Evolutionary conservation across 73 alveolate genomes (phyloP).

Genomic region (Paramecium pentaurelia): DNA sequence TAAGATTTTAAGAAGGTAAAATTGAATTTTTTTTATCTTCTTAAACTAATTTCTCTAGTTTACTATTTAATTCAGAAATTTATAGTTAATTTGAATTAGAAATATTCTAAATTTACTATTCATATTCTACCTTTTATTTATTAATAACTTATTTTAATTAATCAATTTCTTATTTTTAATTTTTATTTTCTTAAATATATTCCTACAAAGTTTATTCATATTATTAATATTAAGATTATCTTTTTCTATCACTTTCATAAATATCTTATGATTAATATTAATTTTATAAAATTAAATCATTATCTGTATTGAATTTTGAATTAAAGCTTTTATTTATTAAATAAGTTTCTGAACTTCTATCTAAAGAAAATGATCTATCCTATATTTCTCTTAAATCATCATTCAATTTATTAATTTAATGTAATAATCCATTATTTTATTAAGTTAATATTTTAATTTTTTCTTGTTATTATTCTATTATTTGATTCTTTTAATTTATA

Average conservation of each 20-base stretch:
- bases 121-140: neutral
- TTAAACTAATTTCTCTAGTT: neutral
- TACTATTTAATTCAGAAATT: neutral
- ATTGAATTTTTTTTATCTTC: neutral
- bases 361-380: neutral
- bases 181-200: neutral
- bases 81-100: neutral
- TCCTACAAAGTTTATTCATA: neutral
- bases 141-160: neutral
- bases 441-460: neutral
- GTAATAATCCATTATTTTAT: neutral
- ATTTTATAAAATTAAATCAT: neutral
- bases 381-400: neutral
- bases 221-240: neutral
- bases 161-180: neutral
- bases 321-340: neutral
- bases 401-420: neutral
- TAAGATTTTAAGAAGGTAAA: neutral
- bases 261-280: neutral
- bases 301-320: neutral
- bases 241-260: neutral
- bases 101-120: neutral
- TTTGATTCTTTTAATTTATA: neutral
- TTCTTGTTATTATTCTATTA: neutral
- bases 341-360: constrained; percentile 12